phyloP scores from a whole-genome alignment of 2,329 filamentous ascomycete genomes.

The Talaromyces sp. region DNA sequence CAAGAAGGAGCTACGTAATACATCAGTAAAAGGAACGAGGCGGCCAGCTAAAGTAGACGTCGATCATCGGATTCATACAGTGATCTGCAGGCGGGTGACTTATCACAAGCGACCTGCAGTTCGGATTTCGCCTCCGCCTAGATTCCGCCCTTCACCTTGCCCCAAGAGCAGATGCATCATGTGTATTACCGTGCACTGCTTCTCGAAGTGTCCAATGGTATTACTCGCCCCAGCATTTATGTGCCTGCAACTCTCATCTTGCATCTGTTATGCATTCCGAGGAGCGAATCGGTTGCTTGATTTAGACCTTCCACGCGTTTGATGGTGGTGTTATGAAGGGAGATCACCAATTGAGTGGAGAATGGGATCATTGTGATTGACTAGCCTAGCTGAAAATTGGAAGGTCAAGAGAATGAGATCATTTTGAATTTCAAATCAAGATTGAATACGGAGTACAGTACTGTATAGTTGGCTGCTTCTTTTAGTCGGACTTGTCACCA shows the following conservation, averaged over 20 bases:
- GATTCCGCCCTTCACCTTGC: background rate
- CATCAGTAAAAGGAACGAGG: background rate
- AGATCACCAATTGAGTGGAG: background rate
- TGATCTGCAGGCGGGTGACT: constrained; percentile 11
- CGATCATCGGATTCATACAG: constrained; percentile 10
- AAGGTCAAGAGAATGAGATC: background rate
- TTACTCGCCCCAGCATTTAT: no score
- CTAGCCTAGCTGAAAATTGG: background rate
- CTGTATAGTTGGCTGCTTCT: background rate
- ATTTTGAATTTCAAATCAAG: background rate
- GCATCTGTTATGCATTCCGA: background rate
- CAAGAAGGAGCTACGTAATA: background rate
- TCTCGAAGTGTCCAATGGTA: background rate
- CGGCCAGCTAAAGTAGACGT: constrained; percentile 3
- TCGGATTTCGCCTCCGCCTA: background rate
- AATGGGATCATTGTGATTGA: background rate
- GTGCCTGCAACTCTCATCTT: no score
- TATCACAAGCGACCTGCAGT: constrained; percentile 3
- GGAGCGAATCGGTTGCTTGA: background rate
- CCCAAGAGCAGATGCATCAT: constrained; percentile 1
- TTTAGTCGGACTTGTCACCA: background rate
- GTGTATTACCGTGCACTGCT: background rate
- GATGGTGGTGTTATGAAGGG: background rate
- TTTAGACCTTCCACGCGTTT: background rate
- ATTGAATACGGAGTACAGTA: background rate